A percentile compares a stretch with the other conserved stretches of the same genome.
These are phyloP conservation scores for Hordeum vulgare DNA, from an alignment of 176 grass and related monocot species.

Conservation along the genomic window MorexV3_pseudomolecules_assembly NC_058522.1:147836961-147837460, in stretches of 20 bases:
- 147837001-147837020: background rate
- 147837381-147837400: too few relatives aligned
- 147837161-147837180: conserved; percentile 2
- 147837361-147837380: too few relatives aligned
- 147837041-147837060: background rate
- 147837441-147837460: too few relatives aligned
- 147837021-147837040: background rate
- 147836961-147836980: background rate
- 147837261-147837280: background rate
- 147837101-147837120: background rate
- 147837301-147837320: background rate
- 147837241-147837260: background rate
- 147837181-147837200: background rate
- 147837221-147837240: background rate
- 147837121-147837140: background rate
- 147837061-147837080: background rate
- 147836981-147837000: background rate
- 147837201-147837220: conserved; percentile 18
- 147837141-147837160: conserved; percentile 26
- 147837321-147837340: background rate
- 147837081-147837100: background rate
- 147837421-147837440: too few relatives aligned
- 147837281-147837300: background rate
- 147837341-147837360: background rate
- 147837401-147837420: too few relatives aligned